Base-by-base conservation (phyloP, 352 stramenopile genomes). In the Globisporangium okanoganense region DNA sequence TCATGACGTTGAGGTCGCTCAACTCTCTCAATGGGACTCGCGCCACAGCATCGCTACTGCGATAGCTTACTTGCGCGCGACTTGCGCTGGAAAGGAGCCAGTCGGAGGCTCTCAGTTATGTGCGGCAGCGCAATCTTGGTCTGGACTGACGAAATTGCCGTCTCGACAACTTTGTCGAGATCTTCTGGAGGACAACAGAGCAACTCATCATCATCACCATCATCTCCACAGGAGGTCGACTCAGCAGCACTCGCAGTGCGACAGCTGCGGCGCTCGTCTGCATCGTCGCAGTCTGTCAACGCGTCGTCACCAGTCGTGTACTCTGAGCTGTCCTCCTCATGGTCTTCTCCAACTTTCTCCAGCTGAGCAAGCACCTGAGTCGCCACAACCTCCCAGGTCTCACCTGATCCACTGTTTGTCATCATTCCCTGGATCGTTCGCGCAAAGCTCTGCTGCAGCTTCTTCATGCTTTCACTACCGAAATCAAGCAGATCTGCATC, bases 71-170 rank as follows among this genome's bases (percentile, higher is more conserved):
- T 41, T 24, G n/a, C n/a, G 18, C 52, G 52, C 5, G 52, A 25
- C n/a, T 66, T 66, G 18, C 60, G 51, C 36, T 59, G 51, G 60
- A 61, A 65, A 10, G 60, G 51, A 38, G 60, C 51, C 5, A 59
- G 40, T 3, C 25, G 36, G 9, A 25, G 20, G 20, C 35, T 49
- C 35, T 35, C 44, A 12, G 36, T 20, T 36, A 58, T 20, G 6
- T 20, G 13, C 22, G 24, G 25, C 24, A 36, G 16, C 35, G 20
- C 27, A 0, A 4, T 7, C 14, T 5, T 20, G 7, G n/a, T 40
- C 29, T 13, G 31, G 8, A 16, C 18, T 10, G 6, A 31, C 27
- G 27, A 38, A 25, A 10, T 55, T 31, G 45, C 18, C 45, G 24
- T 36, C n/a, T 18, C 18, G 18, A n/a, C 51, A 13, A 35, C 10